Evolutionary conservation across 495 filamentous ascomycete species (phyloP).

Genomic region (Penicillium salamii): DNA sequence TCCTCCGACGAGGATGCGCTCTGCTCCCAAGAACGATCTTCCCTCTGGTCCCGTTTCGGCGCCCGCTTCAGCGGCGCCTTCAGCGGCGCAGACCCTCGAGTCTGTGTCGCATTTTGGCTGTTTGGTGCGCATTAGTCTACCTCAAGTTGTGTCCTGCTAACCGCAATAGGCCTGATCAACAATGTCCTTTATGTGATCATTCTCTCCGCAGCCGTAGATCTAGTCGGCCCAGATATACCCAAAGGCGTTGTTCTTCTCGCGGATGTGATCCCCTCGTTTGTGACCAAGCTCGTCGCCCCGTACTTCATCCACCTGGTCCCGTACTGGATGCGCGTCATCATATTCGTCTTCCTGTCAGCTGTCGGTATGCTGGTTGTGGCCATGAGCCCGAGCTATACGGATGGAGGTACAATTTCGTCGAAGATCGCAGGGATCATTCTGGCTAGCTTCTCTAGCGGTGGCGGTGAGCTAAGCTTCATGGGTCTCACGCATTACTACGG

Average conservation of each 20-base stretch:
- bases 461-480: constrained; percentile 85
- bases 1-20: constrained; percentile 33
- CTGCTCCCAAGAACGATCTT: constrained; percentile 70
- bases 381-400: constrained; percentile 60
- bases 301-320: constrained; percentile 90
- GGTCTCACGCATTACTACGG: constrained; percentile 93
- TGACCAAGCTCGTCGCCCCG: constrained; percentile 82
- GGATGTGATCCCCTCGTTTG: constrained; percentile 84
- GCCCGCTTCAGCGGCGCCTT: constrained; percentile 63
- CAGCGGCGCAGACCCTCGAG: constrained; percentile 64
- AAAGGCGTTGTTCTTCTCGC: constrained; percentile 92
- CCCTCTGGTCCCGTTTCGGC: constrained; percentile 68
- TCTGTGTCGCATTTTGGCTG: constrained; percentile 85
- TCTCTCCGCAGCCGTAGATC: constrained; percentile 90
- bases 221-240: constrained; percentile 80
- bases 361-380: constrained; percentile 88
- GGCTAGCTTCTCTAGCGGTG: constrained; percentile 78
- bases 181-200: constrained; percentile 98
- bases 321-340: constrained; percentile 69
- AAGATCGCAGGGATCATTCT: constrained; percentile 85
- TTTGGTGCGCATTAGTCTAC: constrained; percentile 61
- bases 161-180: constrained; percentile 76
- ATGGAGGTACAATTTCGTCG: constrained; percentile 58
- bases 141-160: neutral
- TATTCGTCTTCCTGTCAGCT: constrained; percentile 69